Percentiles rank a stretch among this genome's conserved stretches.
Evolutionary conservation across 768 basidiomycete species (phyloP).

Genomic region (Lentinus tigrinus): DNA sequence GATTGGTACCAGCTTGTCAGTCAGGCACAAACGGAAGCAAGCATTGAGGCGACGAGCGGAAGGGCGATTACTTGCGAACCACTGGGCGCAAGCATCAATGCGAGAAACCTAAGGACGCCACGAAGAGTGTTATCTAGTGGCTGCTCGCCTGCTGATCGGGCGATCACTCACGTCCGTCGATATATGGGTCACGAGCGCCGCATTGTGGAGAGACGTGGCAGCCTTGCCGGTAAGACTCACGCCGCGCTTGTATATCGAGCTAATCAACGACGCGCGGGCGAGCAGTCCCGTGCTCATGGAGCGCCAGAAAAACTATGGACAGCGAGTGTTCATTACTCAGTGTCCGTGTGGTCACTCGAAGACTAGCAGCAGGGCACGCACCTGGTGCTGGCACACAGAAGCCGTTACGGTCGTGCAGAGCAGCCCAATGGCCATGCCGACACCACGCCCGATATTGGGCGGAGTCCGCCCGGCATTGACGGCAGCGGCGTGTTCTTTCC

Average conservation of each 20-base stretch:
- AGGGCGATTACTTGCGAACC: constrained; percentile 57
- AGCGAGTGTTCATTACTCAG: too few species aligned
- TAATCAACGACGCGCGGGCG: constrained; percentile 63
- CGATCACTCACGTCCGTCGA: constrained; percentile 56
- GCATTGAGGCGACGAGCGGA: not conserved
- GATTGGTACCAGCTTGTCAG: not conserved
- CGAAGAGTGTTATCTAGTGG: not conserved
- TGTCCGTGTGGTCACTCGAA: too few species aligned
- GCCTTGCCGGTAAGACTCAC: constrained; percentile 66
- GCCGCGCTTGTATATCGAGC: constrained; percentile 68
- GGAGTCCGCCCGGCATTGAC: constrained; percentile 34
- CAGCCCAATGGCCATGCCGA: constrained; percentile 58
- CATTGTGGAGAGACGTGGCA: constrained; percentile 59
- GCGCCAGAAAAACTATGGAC: constrained; percentile 71
- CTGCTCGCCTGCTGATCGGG: not conserved
- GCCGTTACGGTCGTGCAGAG: constrained; percentile 48
- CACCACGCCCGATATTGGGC: constrained; percentile 48
- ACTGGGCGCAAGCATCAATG: constrained; percentile 63
- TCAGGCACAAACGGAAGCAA: not conserved
- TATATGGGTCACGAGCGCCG: constrained; percentile 58
- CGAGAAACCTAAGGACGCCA: constrained; percentile 44
- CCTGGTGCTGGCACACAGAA: constrained; percentile 65
- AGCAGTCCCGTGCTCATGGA: constrained; percentile 68
- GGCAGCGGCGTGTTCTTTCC: constrained; percentile 45
- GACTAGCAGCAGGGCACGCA: constrained; percentile 28